Conservation (phyloP, 345 rosid species). For the Salix arbutifolia region DNA sequence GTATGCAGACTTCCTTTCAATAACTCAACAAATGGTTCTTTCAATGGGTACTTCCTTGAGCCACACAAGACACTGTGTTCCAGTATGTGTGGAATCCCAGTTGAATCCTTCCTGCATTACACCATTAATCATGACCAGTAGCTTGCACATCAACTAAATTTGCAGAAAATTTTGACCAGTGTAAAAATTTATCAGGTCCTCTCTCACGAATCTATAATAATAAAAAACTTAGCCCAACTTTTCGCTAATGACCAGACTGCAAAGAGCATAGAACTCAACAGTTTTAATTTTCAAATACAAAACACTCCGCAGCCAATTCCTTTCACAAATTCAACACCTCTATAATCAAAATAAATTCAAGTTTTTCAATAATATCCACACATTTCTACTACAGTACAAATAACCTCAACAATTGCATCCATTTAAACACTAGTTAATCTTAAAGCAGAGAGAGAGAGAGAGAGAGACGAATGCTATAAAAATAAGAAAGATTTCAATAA, state of each 20-base stretch:
- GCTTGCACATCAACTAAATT: not conserved
- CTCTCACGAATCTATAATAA: not conserved
- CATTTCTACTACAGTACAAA: not conserved
- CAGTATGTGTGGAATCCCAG: slow-evolving; percentile 95
- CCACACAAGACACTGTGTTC: slow-evolving; percentile 98
- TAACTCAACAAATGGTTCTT: slow-evolving; percentile 95
- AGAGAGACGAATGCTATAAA: not conserved
- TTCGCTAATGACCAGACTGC: not conserved
- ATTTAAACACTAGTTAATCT: not conserved
- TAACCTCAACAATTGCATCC: not conserved
- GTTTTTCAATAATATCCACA: not conserved
- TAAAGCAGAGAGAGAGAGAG: not conserved
- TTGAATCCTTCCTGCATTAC: slow-evolving; percentile 80
- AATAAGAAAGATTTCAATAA: not conserved
- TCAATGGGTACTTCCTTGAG: slow-evolving; percentile 88
- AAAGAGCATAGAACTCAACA: not conserved
- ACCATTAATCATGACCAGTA: not conserved
- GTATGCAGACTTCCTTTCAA: slow-evolving; percentile 93
- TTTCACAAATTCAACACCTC: not conserved
- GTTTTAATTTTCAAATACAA: not conserved
- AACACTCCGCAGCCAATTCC: not conserved
- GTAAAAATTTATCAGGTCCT: not conserved
- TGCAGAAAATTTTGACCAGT: not conserved
- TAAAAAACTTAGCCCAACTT: not conserved
- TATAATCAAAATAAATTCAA: not conserved